Evolutionary conservation across 805 yeast species (phyloP).

Genomic region (Monosporozyma servazzii): DNA sequence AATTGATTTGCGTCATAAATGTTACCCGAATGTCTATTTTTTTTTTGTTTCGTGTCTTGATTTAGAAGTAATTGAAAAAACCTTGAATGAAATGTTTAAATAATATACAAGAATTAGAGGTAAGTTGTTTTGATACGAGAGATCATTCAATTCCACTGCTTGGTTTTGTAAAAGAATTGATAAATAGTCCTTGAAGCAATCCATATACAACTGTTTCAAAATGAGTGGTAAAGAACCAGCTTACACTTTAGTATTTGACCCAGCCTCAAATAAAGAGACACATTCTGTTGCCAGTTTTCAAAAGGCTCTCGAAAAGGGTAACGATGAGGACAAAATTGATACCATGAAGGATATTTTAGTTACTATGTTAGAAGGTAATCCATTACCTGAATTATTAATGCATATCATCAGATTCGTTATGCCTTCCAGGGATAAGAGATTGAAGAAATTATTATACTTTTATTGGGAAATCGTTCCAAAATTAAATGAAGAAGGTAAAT

Average conservation of each 20-base stretch:
- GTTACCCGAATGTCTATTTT: not conserved
- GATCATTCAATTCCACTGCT: not conserved
- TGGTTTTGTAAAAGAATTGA: not conserved
- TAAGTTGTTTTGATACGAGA: not conserved
- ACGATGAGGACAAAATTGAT: conserved; percentile 77
- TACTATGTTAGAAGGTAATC: conserved; percentile 84
- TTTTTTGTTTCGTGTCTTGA: conserved; percentile 1
- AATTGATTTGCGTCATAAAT: not conserved
- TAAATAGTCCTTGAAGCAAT: not conserved
- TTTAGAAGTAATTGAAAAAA: not conserved
- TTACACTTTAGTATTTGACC: conserved; percentile 74
- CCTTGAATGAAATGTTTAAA: not conserved
- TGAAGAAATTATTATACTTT: conserved; percentile 85
- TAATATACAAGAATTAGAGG: not conserved
- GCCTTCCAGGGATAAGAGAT: conserved; percentile 87
- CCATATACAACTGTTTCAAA: not conserved
- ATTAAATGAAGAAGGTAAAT: conserved; percentile 74
- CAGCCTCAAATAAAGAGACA: conserved; percentile 52
- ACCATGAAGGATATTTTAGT: conserved; percentile 84
- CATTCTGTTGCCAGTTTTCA: conserved; percentile 63
- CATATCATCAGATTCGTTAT: conserved; percentile 92
- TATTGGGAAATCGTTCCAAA: conserved; percentile 99
- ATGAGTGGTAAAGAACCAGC: conserved; percentile 33
- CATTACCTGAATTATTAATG: conserved; percentile 89
- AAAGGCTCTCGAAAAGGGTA: conserved; percentile 74